Evolutionary conservation across 352 stramenopile species (phyloP).

Genomic region (Globisporangium camurandrum): DNA sequence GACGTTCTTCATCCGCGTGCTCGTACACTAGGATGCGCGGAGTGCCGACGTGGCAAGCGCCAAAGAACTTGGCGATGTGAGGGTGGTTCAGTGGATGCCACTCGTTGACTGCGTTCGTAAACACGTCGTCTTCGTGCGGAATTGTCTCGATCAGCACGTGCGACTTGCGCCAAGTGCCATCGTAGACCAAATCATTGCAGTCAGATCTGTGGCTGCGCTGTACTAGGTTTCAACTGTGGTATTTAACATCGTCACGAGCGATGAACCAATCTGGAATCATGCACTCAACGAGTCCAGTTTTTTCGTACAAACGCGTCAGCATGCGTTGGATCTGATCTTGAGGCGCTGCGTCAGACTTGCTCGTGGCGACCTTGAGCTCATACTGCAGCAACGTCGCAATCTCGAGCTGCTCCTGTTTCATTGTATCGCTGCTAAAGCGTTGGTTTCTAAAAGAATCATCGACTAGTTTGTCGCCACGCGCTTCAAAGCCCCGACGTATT

Average conservation of each 20-base stretch:
- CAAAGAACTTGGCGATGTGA: conserved; percentile 6
- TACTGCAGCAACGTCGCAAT: too few relatives aligned
- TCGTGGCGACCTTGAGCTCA: too few relatives aligned
- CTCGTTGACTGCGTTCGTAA: neutral
- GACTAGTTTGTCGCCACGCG: too few relatives aligned
- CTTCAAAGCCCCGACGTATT: too few relatives aligned
- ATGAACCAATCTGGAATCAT: conserved; percentile 5
- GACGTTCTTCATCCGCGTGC: neutral
- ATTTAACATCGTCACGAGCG: neutral
- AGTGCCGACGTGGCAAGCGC: neutral
- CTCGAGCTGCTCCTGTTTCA: too few relatives aligned
- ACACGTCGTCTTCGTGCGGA: neutral
- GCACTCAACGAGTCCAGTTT: neutral
- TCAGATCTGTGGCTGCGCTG: neutral
- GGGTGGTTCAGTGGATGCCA: conserved; percentile 9
- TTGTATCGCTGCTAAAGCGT: too few relatives aligned
- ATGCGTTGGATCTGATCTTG: neutral
- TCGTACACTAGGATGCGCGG: conserved; percentile 2
- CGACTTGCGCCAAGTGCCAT: conserved; percentile 4
- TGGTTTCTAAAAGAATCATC: too few relatives aligned
- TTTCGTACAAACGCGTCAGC: neutral
- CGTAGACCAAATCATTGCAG: neutral
- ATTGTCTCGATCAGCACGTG: conserved; percentile 2
- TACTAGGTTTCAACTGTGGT: conserved; percentile 3
- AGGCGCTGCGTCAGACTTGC: neutral